Evolutionary conservation across 768 basidiomycete species (phyloP).

Genomic region (Trametes coccinea): DNA sequence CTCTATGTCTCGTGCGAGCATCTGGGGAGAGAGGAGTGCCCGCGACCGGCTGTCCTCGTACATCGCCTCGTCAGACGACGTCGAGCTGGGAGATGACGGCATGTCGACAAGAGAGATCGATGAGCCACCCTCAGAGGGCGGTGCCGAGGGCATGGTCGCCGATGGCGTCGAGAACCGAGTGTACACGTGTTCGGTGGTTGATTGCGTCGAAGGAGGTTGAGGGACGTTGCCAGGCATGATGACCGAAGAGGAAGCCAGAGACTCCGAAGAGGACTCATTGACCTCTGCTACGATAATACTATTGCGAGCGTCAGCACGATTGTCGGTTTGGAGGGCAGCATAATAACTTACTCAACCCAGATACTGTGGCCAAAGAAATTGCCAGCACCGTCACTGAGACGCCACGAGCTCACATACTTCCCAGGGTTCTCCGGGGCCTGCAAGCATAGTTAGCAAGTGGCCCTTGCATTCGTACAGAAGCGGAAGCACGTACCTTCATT

Average conservation of each 20-base stretch:
- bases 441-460: neutral
- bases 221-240: slow-evolving; percentile 58
- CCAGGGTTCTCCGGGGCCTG: slow-evolving; percentile 76
- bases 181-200: slow-evolving; percentile 19
- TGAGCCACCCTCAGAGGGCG: slow-evolving; percentile 37
- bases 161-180: slow-evolving; percentile 22
- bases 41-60: slow-evolving; percentile 60
- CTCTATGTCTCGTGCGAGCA: slow-evolving; percentile 42
- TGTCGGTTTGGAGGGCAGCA: neutral
- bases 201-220: slow-evolving; percentile 18
- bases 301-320: neutral
- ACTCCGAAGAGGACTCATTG: slow-evolving; percentile 39
- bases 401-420: slow-evolving; percentile 77
- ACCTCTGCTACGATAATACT: slow-evolving; percentile 70
- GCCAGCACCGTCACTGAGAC: slow-evolving; percentile 57
- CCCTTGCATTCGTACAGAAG: neutral
- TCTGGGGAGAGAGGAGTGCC: slow-evolving; percentile 32
- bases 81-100: slow-evolving; percentile 47
- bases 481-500: slow-evolving; percentile 54
- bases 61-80: slow-evolving; percentile 45
- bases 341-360: slow-evolving; percentile 72
- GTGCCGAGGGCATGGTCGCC: slow-evolving; percentile 27
- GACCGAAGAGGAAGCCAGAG: slow-evolving; percentile 67
- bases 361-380: slow-evolving; percentile 70
- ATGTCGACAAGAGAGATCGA: slow-evolving; percentile 62